Evolutionary conservation across 1,139 yeast genomes (phyloP).

Genomic region (Chernovozyma aurita): DNA sequence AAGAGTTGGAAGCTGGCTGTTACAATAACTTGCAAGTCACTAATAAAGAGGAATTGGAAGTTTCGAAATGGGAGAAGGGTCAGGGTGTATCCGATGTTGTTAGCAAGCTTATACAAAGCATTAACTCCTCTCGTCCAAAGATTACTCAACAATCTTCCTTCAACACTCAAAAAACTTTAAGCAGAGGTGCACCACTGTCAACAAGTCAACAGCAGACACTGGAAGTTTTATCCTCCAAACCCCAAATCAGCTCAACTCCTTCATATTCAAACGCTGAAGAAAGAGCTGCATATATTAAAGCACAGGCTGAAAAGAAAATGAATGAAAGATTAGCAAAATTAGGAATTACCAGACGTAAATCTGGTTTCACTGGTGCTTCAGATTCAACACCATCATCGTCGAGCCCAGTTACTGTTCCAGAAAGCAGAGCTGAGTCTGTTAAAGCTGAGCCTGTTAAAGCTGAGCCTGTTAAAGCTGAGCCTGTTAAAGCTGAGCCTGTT

Average conservation of each 20-base stretch:
- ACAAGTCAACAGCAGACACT: constrained; percentile 11
- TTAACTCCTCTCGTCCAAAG: neutral
- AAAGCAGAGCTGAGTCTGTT: neutral
- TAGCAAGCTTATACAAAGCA: constrained; percentile 50
- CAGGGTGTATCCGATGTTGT: constrained; percentile 67
- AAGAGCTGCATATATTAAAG: constrained; percentile 79
- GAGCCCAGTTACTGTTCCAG: neutral
- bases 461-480: constrained; percentile 10
- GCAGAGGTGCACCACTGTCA: constrained; percentile 2
- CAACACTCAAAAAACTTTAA: neutral
- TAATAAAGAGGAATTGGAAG: constrained; percentile 48
- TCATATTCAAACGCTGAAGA: constrained; percentile 50
- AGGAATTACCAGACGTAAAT: constrained; percentile 53
- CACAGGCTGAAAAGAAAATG: constrained; percentile 89
- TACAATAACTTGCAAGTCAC: constrained; percentile 40
- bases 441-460: constrained; percentile 12
- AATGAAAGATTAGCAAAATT: constrained; percentile 82
- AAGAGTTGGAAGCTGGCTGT: constrained; percentile 65
- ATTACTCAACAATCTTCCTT: neutral
- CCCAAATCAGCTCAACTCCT: constrained; percentile 9
- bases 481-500: constrained; percentile 6
- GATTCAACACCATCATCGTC: neutral
- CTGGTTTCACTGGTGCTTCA: neutral
- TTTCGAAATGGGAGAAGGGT: constrained; percentile 82
- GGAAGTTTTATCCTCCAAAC: constrained; percentile 10